Percentiles rank a stretch among this genome's conserved stretches.
Conservation (phyloP, 805 yeast species). For the Clavispora santaluciae region DNA sequence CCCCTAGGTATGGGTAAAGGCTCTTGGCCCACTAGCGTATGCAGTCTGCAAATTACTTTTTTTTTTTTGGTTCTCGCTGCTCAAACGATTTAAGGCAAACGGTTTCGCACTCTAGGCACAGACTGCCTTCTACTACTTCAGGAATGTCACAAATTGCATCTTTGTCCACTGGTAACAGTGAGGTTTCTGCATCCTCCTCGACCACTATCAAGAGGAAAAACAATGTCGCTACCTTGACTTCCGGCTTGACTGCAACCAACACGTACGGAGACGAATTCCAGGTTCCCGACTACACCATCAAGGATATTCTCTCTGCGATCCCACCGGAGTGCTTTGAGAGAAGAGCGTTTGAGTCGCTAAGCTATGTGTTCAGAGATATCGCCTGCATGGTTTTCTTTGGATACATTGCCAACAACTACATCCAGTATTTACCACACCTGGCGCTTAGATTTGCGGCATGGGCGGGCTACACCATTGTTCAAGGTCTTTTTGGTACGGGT, state of each 20-base stretch:
- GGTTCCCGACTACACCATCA: slow-evolving; percentile 73
- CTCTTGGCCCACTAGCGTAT: not conserved
- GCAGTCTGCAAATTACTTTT: not conserved
- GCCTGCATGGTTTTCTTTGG: slow-evolving; percentile 45
- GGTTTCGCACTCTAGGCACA: not conserved
- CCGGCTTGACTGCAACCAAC: slow-evolving; percentile 45
- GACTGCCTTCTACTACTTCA: not conserved
- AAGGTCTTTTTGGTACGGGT: slow-evolving; percentile 72
- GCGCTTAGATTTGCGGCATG: slow-evolving; percentile 52
- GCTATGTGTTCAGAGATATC: slow-evolving; percentile 67
- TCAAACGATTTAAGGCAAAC: not conserved
- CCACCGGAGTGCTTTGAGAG: slow-evolving; percentile 75
- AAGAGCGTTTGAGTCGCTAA: slow-evolving; percentile 47
- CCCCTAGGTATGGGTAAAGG: not conserved
- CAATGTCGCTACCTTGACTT: slow-evolving; percentile 36
- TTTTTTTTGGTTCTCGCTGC: not conserved
- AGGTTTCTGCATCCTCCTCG: slow-evolving; percentile 4
- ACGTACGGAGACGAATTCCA: slow-evolving; percentile 62
- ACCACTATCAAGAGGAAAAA: slow-evolving; percentile 28
- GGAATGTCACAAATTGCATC: slow-evolving; percentile 14
- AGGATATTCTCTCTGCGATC: slow-evolving; percentile 66
- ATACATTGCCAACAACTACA: slow-evolving; percentile 47
- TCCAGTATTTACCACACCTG: slow-evolving; percentile 35
- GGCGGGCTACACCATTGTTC: slow-evolving; percentile 48
- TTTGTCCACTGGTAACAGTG: slow-evolving; percentile 6